Evolutionary conservation across 2,329 filamentous ascomycete species (phyloP).

Genomic region (Biscogniauxia mediterranea): DNA sequence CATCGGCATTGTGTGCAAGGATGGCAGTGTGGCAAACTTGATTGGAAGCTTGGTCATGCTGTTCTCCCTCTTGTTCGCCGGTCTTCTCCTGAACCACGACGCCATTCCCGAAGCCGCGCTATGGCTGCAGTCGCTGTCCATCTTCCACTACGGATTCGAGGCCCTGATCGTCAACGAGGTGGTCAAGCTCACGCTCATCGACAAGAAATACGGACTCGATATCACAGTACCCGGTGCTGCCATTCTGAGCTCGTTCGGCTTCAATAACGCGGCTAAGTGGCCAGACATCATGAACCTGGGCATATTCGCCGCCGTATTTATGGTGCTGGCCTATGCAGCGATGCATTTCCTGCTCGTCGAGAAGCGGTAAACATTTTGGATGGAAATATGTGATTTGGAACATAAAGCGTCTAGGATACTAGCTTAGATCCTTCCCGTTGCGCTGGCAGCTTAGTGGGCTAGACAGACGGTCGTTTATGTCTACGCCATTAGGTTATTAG

Average conservation of each 20-base stretch:
- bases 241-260: conserved; percentile 92
- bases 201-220: conserved; percentile 93
- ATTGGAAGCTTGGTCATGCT: conserved; percentile 96
- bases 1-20: conserved; percentile 92
- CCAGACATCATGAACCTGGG: conserved; percentile 77
- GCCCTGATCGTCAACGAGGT: conserved; percentile 97
- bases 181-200: conserved; percentile 80
- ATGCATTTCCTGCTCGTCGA: conserved; percentile 95
- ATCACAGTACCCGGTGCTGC: conserved; percentile 94
- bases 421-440: background rate
- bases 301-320: conserved; percentile 78
- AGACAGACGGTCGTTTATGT: background rate
- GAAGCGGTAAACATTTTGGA: conserved; percentile 59
- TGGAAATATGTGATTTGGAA: conserved; percentile 6
- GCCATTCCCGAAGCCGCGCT: conserved; percentile 81
- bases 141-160: conserved; percentile 98
- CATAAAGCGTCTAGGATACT: background rate
- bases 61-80: conserved; percentile 92
- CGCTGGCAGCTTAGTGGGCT: background rate
- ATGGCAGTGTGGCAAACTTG: conserved; percentile 86
- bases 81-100: conserved; percentile 90
- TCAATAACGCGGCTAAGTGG: conserved; percentile 85
- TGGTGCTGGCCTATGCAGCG: conserved; percentile 82
- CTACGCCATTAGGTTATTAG: background rate
- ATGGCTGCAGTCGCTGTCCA: conserved; percentile 91